These are phyloP conservation scores for Vigna nakashimae DNA, from an alignment of 306 rosid species.

Conservation along the genomic window DNA sequence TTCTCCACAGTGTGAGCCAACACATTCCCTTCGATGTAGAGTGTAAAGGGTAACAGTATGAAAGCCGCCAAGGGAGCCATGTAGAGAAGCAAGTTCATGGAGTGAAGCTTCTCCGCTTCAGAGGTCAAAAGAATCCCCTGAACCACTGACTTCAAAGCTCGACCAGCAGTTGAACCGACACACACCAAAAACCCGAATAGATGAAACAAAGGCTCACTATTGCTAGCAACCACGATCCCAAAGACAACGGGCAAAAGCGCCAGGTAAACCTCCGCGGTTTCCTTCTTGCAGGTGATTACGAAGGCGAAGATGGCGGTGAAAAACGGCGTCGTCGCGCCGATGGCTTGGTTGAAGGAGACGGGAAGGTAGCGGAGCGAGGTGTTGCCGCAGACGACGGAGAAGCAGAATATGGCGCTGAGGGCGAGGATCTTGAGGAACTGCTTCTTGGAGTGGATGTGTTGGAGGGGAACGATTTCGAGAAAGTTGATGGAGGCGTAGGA, in stretches of 20 bases:
- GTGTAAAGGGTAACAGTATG: conserved; percentile 74
- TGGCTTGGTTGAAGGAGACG: conserved; percentile 88
- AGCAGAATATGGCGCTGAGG: conserved; percentile 76
- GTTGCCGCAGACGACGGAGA: conserved; percentile 95
- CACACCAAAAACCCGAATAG: conserved; percentile 83
- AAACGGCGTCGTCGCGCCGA: conserved; percentile 94
- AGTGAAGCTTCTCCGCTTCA: conserved; percentile 90
- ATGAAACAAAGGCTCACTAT: conserved; percentile 85
- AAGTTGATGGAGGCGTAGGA: conserved; percentile 65
- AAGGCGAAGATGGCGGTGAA: conserved; percentile 88
- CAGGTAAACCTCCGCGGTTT: conserved; percentile 71
- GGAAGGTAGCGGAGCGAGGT: conserved; percentile 89
- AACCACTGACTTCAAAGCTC: conserved; percentile 88
- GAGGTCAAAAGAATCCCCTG: conserved; percentile 82
- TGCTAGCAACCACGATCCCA: conserved; percentile 81
- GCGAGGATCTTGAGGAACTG: conserved; percentile 90
- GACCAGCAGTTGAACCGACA: conserved; percentile 86
- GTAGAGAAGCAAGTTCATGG: conserved; percentile 86
- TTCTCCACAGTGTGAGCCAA: conserved; percentile 60
- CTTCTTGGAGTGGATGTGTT: conserved; percentile 70
- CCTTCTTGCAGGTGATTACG: conserved; percentile 77
- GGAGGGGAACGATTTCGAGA: conserved; percentile 79
- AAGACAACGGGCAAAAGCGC: conserved; percentile 85
- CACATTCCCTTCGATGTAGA: conserved; percentile 91
- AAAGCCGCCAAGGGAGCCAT: conserved; percentile 93